Base-by-base conservation (phyloP, 2,329 filamentous ascomycete species). In the Exophiala sp. region DNA sequence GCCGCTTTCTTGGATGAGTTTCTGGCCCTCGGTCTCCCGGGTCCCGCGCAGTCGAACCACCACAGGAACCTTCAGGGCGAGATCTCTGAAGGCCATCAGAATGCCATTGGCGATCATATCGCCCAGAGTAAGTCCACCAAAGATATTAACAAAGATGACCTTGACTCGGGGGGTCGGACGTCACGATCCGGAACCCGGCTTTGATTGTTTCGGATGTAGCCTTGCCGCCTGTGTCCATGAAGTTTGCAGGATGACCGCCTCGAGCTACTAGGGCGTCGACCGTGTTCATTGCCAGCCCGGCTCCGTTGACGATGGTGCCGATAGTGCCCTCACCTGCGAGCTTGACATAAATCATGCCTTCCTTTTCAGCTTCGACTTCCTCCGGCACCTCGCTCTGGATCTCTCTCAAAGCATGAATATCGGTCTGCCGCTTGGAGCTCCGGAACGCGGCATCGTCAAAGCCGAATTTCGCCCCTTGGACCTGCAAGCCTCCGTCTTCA, bases 211-310 rank as follows among this genome's bases (percentile, higher is more conserved):
- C 81, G 23, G 80, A 79, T 0, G 88, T 95, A 0, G 89, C 89
- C 66, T 94, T 93, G 29, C 89, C 89, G 22, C 90, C 89, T 0
- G 87, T 94, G 65, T 95, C 89, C 47, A 95, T 75, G 65, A 95
- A 95, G 62, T 95, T 95, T 9, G 87, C 81, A 19, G 83, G 83
- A 27, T 73, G 68, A 1, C 86, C 86, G 7, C 83, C 83, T 47
- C 80, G 78, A 10, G 80, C 70, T 2, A 78, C 74, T 1, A 95
- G 78, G 0, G 86, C 85, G 65, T 95, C 89, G 52, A 90, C 82
- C 0, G 88, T 95, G 65, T 93, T 93, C 86, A 95, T 93, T 0
- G 88, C 88, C 1, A 95, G 77, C 0, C 89, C 89, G 0, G 90
- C 89, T 37, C 89, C 88, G 63, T 95, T 95, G 57, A 95, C 88